These are phyloP conservation scores for Globisporangium emineosum DNA, from an alignment of 352 stramenopile genomes.

Conservation along the genomic window DNA sequence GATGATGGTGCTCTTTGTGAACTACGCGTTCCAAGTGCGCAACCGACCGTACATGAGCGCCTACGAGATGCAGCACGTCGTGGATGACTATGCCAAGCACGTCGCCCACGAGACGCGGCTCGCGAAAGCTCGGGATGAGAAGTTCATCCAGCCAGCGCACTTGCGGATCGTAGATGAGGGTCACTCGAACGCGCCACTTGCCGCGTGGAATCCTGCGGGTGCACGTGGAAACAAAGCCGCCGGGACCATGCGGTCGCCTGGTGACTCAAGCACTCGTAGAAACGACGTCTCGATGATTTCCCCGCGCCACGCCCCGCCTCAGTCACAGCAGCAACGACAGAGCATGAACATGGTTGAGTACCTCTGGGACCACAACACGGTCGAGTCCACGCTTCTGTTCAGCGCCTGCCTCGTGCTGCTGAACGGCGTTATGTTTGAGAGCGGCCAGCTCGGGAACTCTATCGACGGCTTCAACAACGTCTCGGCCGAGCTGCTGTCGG, in stretches of 20 bases:
- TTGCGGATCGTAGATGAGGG: conserved; percentile 28
- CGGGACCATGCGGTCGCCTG: neutral
- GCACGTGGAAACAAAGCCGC: neutral
- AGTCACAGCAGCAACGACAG: conserved; percentile 18
- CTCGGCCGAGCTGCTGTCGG: conserved; percentile 47
- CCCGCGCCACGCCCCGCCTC: conserved; percentile 17
- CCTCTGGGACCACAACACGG: conserved; percentile 79
- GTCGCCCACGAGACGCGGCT: conserved; percentile 48
- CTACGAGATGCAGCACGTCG: conserved; percentile 51
- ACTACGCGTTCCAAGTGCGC: conserved; percentile 69
- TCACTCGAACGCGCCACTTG: conserved; percentile 8
- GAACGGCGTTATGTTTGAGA: conserved; percentile 68
- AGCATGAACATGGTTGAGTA: conserved; percentile 51
- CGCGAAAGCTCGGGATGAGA: conserved; percentile 51
- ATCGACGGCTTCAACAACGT: conserved; percentile 41
- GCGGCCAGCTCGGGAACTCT: conserved; percentile 41
- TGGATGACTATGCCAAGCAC: conserved; percentile 52
- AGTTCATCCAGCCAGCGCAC: conserved; percentile 51
- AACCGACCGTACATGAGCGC: conserved; percentile 77
- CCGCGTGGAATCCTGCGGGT: conserved; percentile 26
- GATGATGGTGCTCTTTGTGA: conserved; percentile 74
- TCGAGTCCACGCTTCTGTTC: conserved; percentile 69
- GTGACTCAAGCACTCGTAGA: neutral
- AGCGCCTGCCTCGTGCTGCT: conserved; percentile 64
- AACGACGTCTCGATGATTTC: conserved; percentile 4